Conservation (phyloP, 306 rosid species). For the Dalbergia oliveri region DNA sequence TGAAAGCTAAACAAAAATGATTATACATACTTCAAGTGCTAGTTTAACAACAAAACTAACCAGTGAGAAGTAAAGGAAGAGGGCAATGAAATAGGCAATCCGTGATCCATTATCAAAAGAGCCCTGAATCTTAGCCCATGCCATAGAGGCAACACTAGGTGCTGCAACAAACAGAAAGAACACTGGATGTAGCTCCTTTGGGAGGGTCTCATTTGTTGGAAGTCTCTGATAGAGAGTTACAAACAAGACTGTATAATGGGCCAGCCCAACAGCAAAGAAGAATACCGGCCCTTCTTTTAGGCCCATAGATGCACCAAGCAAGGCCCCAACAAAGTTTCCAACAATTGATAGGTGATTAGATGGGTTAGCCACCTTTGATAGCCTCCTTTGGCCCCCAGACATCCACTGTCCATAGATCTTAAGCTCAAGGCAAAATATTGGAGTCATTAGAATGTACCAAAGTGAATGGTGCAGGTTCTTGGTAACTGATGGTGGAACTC, state of each 20-base stretch:
- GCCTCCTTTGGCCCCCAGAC: constrained; percentile 92
- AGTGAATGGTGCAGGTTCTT: constrained; percentile 55
- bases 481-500: constrained; percentile 76
- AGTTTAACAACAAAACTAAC: constrained; percentile 51
- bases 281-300: constrained; percentile 86
- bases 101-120: constrained; percentile 78
- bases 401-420: constrained; percentile 98
- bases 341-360: constrained; percentile 82
- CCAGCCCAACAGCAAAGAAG: constrained; percentile 90
- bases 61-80: constrained; percentile 90
- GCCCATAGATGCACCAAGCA: constrained; percentile 90
- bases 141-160: constrained; percentile 96
- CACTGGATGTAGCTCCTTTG: constrained; percentile 93
- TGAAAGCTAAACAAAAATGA: not conserved
- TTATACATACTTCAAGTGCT: not conserved
- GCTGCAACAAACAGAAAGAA: constrained; percentile 94
- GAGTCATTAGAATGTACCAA: constrained; percentile 88
- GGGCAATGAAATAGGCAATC: constrained; percentile 77
- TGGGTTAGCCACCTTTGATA: constrained; percentile 91
- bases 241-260: constrained; percentile 81
- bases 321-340: constrained; percentile 92
- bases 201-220: constrained; percentile 86
- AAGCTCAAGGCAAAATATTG: constrained; percentile 80
- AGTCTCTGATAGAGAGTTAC: constrained; percentile 95
- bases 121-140: constrained; percentile 90